Conservation (phyloP, 768 basidiomycete species). For the Suillus hirtellus region DNA sequence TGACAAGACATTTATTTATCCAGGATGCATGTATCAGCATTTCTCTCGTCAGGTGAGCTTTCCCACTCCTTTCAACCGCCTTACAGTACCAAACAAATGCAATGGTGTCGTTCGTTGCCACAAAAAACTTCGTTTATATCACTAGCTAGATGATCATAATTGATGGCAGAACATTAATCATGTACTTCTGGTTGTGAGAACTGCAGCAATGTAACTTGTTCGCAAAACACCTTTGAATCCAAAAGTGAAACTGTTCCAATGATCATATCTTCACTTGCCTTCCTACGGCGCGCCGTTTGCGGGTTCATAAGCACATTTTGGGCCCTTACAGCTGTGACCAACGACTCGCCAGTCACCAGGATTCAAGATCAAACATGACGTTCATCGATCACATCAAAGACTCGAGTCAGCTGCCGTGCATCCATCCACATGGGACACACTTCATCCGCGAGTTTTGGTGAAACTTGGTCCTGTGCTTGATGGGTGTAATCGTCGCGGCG, state of each 20-base stretch:
- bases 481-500: conserved; percentile 44
- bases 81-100: conserved; percentile 12
- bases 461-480: conserved; percentile 20
- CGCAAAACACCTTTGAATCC: background rate
- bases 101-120: conserved; percentile 34
- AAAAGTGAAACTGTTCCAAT: background rate
- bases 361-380: background rate
- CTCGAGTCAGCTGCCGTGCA: no score
- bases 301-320: background rate
- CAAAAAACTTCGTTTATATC: conserved; percentile 28
- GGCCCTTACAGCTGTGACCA: background rate
- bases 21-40: background rate
- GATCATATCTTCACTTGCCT: background rate
- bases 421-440: background rate
- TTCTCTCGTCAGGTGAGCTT: background rate
- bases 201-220: background rate
- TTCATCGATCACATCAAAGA: background rate
- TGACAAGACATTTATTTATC: background rate
- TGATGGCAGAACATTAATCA: conserved; percentile 3
- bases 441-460: conserved; percentile 7
- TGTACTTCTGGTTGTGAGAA: background rate
- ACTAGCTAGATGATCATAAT: conserved; percentile 21
- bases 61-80: background rate
- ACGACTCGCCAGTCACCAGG: background rate
- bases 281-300: background rate